Conservation (phyloP, 1,139 yeast species). For the Hansenula lynferdii region DNA sequence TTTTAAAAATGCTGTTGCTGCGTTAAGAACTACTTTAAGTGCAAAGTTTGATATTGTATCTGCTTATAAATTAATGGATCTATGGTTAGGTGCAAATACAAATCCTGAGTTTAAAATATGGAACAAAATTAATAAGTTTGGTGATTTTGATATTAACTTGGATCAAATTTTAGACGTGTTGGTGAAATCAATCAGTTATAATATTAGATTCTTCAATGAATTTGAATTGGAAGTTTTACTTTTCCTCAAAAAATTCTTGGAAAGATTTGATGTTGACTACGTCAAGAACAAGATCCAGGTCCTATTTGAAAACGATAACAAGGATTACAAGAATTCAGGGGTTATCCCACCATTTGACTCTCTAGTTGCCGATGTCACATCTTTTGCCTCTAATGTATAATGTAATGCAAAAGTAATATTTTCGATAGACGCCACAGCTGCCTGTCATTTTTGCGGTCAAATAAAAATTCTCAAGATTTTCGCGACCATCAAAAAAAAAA, state of each 20-base stretch:
- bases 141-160: constrained; percentile 22
- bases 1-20: constrained; percentile 74
- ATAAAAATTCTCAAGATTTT: too few relatives aligned
- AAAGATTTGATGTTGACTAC: constrained; percentile 26
- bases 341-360: constrained; percentile 23
- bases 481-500: not conserved
- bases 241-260: constrained; percentile 26
- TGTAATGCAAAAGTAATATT: not conserved
- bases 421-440: too few relatives aligned
- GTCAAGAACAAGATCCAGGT: constrained; percentile 28
- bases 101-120: constrained; percentile 13
- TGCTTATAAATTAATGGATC: constrained; percentile 29
- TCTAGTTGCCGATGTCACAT: constrained; percentile 7
- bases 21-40: constrained; percentile 67
- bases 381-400: not conserved
- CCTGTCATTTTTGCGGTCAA: not conserved
- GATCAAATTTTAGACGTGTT: constrained; percentile 28
- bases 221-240: constrained; percentile 27
- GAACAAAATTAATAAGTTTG: constrained; percentile 8
- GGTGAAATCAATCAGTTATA: constrained; percentile 30
- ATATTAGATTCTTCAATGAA: constrained; percentile 32
- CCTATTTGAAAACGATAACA: constrained; percentile 22
- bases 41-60: constrained; percentile 68
- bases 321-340: constrained; percentile 18
- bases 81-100: constrained; percentile 22